phyloP scores from a whole-genome alignment of 495 filamentous ascomycete species.

The Delitschia confertaspora region DNA sequence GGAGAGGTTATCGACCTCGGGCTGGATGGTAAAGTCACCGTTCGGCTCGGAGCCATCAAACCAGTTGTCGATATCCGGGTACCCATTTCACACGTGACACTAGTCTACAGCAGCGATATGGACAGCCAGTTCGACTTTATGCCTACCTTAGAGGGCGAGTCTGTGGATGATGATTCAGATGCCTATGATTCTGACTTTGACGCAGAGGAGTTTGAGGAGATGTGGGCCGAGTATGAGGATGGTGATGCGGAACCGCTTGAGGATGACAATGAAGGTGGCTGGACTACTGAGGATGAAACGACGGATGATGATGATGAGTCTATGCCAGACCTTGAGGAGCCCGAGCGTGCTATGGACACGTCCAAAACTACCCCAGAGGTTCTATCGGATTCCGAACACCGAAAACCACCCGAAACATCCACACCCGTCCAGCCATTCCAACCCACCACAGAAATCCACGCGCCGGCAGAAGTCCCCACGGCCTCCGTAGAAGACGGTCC shows the following conservation, averaged over 20 bases:
- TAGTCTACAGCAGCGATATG: slow-evolving; percentile 29
- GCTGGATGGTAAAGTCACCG: slow-evolving; percentile 44
- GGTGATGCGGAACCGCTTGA: slow-evolving; percentile 25
- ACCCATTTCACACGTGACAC: slow-evolving; percentile 39
- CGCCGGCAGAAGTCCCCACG: not conserved
- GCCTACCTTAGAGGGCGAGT: slow-evolving; percentile 31
- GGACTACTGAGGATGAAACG: slow-evolving; percentile 35
- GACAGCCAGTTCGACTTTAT: slow-evolving; percentile 26
- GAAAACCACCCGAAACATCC: slow-evolving; percentile 14
- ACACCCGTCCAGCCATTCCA: not conserved
- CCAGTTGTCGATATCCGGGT: slow-evolving; percentile 44
- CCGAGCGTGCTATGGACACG: slow-evolving; percentile 11
- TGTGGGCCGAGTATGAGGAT: slow-evolving; percentile 28
- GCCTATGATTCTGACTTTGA: slow-evolving; percentile 29
- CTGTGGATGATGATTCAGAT: slow-evolving; percentile 24
- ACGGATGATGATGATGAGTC: slow-evolving; percentile 27
- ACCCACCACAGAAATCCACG: not conserved
- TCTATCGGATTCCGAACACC: slow-evolving; percentile 30
- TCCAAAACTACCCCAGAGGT: slow-evolving; percentile 24
- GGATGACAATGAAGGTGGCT: slow-evolving; percentile 28
- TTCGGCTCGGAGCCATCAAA: slow-evolving; percentile 44
- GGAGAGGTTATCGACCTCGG: slow-evolving; percentile 49
- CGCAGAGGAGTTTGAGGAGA: slow-evolving; percentile 15
- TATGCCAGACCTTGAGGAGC: slow-evolving; percentile 21
- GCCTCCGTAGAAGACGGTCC: not conserved